Evolutionary conservation across 441 rosid genomes (phyloP).

Genomic region (Capsella rubella): DNA sequence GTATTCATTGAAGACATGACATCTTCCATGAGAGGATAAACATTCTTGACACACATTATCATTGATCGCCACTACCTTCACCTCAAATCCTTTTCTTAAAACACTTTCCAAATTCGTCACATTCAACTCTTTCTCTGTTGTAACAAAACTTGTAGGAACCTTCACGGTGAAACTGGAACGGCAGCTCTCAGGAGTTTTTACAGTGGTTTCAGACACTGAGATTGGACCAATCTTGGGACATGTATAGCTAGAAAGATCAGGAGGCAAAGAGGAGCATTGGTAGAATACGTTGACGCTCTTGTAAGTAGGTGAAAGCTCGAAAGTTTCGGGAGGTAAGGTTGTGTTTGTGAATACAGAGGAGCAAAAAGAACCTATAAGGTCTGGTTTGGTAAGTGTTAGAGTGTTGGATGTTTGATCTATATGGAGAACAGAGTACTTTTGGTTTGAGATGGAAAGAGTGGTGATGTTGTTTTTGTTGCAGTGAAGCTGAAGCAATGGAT

Average conservation of each 20-base stretch:
- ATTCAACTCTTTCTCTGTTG: not conserved
- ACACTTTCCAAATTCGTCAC: not conserved
- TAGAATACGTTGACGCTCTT: conserved; percentile 42
- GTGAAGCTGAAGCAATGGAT: conserved; percentile 13
- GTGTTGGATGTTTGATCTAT: not conserved
- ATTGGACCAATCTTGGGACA: conserved; percentile 4
- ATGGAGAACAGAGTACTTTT: conserved; percentile 4
- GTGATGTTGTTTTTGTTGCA: conserved; percentile 23
- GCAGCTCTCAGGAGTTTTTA: not conserved
- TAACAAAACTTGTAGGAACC: not conserved
- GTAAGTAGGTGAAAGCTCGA: conserved; percentile 28
- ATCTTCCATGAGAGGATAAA: conserved; percentile 33
- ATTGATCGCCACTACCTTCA: conserved; percentile 46
- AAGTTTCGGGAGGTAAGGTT: conserved; percentile 30
- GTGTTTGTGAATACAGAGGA: conserved; percentile 29
- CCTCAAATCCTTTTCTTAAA: conserved; percentile 54
- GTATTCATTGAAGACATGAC: conserved; percentile 43
- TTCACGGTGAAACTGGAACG: conserved; percentile 39
- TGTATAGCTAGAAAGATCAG: not conserved
- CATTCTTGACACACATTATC: conserved; percentile 27
- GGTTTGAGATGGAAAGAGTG: not conserved
- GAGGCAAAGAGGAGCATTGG: conserved; percentile 2
- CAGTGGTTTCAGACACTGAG: not conserved
- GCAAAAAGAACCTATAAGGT: conserved; percentile 47
- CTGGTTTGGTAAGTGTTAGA: conserved; percentile 50